Evolutionary conservation across 2,329 filamentous ascomycete species (phyloP).

Genomic region (Stemphylium beticola): DNA sequence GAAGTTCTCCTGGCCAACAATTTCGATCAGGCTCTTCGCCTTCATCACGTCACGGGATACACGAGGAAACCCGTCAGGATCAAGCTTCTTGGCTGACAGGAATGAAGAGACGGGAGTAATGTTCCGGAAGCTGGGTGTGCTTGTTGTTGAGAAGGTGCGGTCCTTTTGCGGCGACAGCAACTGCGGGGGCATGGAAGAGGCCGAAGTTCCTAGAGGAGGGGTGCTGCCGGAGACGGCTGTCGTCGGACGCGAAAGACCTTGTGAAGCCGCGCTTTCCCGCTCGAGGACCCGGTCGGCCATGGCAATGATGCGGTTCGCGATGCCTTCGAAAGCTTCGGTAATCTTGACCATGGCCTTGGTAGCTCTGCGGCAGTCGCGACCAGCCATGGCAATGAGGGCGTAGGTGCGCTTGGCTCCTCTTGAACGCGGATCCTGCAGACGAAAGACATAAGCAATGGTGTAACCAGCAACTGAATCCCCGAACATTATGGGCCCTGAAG

Average conservation of each 20-base stretch:
- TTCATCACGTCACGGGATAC: conserved; percentile 59
- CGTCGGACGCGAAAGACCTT: conserved; percentile 29
- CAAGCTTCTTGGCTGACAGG: conserved; percentile 61
- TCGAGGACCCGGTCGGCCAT: conserved; percentile 49
- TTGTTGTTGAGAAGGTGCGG: conserved; percentile 37
- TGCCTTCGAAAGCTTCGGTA: conserved; percentile 57
- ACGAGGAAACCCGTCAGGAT: conserved; percentile 62
- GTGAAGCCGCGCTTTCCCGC: conserved; percentile 40
- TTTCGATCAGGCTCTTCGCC: conserved; percentile 63
- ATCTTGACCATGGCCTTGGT: conserved; percentile 50
- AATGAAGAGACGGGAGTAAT: conserved; percentile 65
- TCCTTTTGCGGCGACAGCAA: conserved; percentile 39
- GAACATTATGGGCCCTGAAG: conserved; percentile 64
- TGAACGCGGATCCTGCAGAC: conserved; percentile 63
- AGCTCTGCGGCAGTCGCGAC: conserved; percentile 61
- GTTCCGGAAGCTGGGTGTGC: conserved; percentile 46
- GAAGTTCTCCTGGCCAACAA: conserved; percentile 64
- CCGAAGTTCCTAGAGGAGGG: conserved; percentile 41
- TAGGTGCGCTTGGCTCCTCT: conserved; percentile 63
- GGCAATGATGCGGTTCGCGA: conserved; percentile 59
- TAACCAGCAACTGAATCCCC: conserved; percentile 63
- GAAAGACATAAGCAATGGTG: conserved; percentile 66
- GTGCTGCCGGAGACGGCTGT: conserved; percentile 39
- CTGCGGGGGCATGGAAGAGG: conserved; percentile 35
- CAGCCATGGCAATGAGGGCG: conserved; percentile 63